Base-by-base conservation (phyloP, 148 eudicot species). In the Cornus florida region DNA sequence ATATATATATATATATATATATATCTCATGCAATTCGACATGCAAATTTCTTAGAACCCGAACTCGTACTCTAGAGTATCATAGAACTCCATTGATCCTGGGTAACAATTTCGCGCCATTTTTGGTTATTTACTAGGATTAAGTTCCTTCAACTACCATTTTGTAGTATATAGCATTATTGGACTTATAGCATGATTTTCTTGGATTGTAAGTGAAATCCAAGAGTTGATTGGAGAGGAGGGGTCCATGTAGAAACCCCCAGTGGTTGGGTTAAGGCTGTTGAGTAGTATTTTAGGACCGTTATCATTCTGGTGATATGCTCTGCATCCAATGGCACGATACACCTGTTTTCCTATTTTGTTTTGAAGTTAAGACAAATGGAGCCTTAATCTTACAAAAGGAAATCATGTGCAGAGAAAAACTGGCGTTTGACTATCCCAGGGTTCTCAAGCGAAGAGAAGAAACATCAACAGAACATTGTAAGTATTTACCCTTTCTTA, bases 381-480 rank as follows among this genome's bases (percentile, higher is more conserved):
- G 32, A 75, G 14, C 33, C 70, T 62, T 62, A 48, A 76, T 71
- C 76, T 85, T 48, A 81, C 77, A 65, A 39, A 14, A 19, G 31
- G 60, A 64, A 75, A 41, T 62, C 38, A 39, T 72, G 75, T 88
- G 86, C 94, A 95, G 99, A 93, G 86, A 95, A 89, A 82, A 93
- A 95, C 87, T 93, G 87, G 89, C 86, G 82, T 56, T 86, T 93
- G 86, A 86, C 91, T 24, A 73, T 95, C 82, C 99, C 99, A 64
- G 99, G 99, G 72, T 95, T 78, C 84, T 92, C 98, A 24, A 91
- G 89, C 69, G 97, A 95, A 80, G 97, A 92, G 70, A 82, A 78
- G 73, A 90, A 89, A 84, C 81, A 80, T 73, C 85, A 77, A 77
- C 85, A 85, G 73, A 85, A 91, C 69, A 66, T 67, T 80, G 99